Evolutionary conservation across 2,329 filamentous ascomycete genomes (phyloP).

Genomic region (Aspergillus quadrilineatus): DNA sequence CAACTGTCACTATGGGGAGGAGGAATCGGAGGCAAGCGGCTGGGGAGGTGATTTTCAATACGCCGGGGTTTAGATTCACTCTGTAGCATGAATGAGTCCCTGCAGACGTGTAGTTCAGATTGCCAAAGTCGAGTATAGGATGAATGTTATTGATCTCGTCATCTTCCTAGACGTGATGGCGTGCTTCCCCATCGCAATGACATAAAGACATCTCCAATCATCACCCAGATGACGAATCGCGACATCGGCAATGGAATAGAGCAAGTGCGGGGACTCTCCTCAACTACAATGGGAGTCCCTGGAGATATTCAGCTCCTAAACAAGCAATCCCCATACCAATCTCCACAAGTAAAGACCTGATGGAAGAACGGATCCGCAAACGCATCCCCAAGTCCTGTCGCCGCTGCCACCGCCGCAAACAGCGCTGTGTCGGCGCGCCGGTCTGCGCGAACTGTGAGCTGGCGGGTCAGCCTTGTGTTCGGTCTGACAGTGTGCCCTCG

Average conservation of each 20-base stretch:
- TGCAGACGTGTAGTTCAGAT: neutral
- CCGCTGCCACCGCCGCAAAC: constrained; percentile 27
- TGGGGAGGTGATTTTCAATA: constrained; percentile 4
- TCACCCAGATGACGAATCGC: constrained; percentile 1
- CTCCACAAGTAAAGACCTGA: neutral
- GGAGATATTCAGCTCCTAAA: neutral
- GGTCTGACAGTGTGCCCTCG: constrained; percentile 20
- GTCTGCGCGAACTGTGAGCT: constrained; percentile 23
- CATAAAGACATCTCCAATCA: constrained; percentile 4
- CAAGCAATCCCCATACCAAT: neutral
- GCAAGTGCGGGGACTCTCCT: neutral
- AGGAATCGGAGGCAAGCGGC: constrained; percentile 8
- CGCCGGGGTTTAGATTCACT: constrained; percentile 14
- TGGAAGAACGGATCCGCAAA: constrained; percentile 19
- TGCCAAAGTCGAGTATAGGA: neutral
- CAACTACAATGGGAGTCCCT: neutral
- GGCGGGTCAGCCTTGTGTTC: constrained; percentile 21
- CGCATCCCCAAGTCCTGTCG: constrained; percentile 25
- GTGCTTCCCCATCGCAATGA: constrained; percentile 10
- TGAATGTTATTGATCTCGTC: neutral
- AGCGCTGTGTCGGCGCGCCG: constrained; percentile 25
- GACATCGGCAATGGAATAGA: neutral
- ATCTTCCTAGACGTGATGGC: neutral
- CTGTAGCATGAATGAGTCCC: neutral
- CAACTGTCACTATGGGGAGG: constrained; percentile 6